Base-by-base conservation (phyloP, 495 filamentous ascomycete genomes). In the Penicillium paradoxum region DNA sequence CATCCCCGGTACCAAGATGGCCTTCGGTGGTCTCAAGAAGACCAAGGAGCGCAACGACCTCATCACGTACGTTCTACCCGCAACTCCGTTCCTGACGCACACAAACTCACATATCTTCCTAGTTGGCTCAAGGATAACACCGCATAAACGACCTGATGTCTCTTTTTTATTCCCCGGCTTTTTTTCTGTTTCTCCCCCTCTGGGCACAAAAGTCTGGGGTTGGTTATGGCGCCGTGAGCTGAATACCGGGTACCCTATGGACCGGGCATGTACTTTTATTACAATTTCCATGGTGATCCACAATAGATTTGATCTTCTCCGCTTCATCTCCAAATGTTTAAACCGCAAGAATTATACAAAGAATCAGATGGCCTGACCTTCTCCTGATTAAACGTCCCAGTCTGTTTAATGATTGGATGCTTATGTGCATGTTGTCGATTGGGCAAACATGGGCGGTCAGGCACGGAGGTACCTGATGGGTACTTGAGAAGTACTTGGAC, bases 1-100 rank as follows among this genome's bases (percentile, higher is more conserved):
- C 84, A 97, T 99, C 57, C 95, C 93, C 64, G 93, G 93, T 62
- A 99, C 93, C 74, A 99, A 99, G 90, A 99, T 99, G 93, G 93
- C 93, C 67, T 99, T 99, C 73, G 93, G 93, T 79, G 93, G 93
- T 69, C 80, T 99, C 62, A 99, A 99, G 92, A 99, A 99, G 88
- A 83, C 80, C 60, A 97, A 97, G 88, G 93, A 99, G 79, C 82
- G 93, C 73, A 97, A 97, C 76, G 95, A 99, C 78, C 82, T 99
- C 62, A 95, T 97, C 82, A 92, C 91, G 89, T 95, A 87, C 63
- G 89, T 80, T 63, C 24, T n/a, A 36, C 19, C 30, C 29, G 10
- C 21, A 22, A 21, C 29, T 17, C 34, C 22, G 13, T 13, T 1
- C 32, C 2, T 30, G 6, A 22, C 13, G 4, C n/a, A 37, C 11